Evolutionary conservation across 2,329 filamentous ascomycete species (phyloP).

Genomic region (Coleophoma crateriformis): DNA sequence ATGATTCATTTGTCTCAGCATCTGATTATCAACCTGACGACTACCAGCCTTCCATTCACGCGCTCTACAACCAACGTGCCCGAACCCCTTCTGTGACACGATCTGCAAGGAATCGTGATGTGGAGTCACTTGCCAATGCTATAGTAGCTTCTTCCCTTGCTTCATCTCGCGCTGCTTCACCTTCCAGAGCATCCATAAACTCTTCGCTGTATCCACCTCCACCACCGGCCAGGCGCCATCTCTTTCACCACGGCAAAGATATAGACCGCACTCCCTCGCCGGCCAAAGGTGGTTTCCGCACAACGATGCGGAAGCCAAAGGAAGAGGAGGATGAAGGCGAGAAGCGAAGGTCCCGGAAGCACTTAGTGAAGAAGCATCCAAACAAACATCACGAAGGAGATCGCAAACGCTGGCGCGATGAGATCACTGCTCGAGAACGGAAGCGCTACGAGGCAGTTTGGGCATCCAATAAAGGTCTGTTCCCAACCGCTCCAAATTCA

Average conservation of each 20-base stretch:
- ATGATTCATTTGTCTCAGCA: constrained; percentile 27
- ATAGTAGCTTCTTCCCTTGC: constrained; percentile 73
- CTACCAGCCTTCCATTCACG: constrained; percentile 10
- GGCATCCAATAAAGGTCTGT: constrained; percentile 70
- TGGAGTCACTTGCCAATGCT: constrained; percentile 65
- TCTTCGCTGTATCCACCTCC: constrained; percentile 11
- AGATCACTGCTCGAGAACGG: constrained; percentile 66
- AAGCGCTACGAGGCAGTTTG: constrained; percentile 80
- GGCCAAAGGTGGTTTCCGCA: constrained; percentile 49
- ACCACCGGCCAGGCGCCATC: constrained; percentile 25
- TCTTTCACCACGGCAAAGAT: constrained; percentile 30
- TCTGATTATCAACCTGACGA: constrained; percentile 10
- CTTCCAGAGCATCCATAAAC: constrained; percentile 15
- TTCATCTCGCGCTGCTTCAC: constrained; percentile 46
- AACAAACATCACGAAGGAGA: constrained; percentile 71
- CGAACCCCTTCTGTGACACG: constrained; percentile 15
- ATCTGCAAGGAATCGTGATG: constrained; percentile 27
- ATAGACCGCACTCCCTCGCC: constrained; percentile 18
- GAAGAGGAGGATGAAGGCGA: constrained; percentile 47
- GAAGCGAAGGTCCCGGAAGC: constrained; percentile 44
- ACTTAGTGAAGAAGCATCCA: constrained; percentile 59
- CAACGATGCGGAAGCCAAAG: constrained; percentile 59
- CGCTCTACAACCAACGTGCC: not conserved
- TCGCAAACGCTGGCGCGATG: constrained; percentile 70
- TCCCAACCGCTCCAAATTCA: constrained; percentile 23